Evolutionary conservation across 805 yeast genomes (phyloP).

Genomic region (Saccharomycopsis fibuligera): DNA sequence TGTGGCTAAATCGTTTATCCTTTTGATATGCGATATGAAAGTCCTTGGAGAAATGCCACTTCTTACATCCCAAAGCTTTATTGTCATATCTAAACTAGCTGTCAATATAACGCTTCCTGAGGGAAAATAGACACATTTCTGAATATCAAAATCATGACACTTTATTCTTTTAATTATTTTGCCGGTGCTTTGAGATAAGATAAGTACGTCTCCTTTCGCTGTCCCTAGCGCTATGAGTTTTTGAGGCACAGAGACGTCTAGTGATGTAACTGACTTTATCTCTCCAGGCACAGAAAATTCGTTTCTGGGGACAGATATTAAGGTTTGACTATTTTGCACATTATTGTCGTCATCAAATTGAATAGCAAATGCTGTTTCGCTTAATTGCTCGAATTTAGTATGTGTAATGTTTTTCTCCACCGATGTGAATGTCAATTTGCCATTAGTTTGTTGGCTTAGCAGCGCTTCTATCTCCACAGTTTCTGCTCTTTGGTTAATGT

Average conservation of each 20-base stretch:
- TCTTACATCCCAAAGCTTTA: slow-evolving; percentile 54
- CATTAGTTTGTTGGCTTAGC: too few species aligned
- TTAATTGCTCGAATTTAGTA: too few species aligned
- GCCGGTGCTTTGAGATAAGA: background rate
- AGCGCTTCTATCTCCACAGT: too few species aligned
- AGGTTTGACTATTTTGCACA: too few species aligned
- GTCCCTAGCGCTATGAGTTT: slow-evolving; percentile 2
- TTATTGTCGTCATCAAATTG: too few species aligned
- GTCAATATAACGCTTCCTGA: slow-evolving; percentile 56
- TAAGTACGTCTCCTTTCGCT: slow-evolving; percentile 1
- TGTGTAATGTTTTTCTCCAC: too few species aligned
- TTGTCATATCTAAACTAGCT: slow-evolving; percentile 50
- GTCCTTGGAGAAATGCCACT: slow-evolving; percentile 45
- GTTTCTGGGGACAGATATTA: too few species aligned
- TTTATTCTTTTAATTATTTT: background rate
- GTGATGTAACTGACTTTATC: background rate
- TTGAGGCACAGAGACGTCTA: background rate
- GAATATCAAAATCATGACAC: slow-evolving; percentile 31
- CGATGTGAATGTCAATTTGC: too few species aligned
- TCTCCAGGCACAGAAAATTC: background rate
- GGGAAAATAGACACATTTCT: slow-evolving; percentile 48
- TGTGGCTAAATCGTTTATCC: slow-evolving; percentile 39
- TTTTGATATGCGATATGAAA: slow-evolving; percentile 42
- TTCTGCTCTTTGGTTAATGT: too few species aligned
- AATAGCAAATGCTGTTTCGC: too few species aligned